phyloP scores from a whole-genome alignment of 305 asterid genomes.

The Solanum hybrid region DNA sequence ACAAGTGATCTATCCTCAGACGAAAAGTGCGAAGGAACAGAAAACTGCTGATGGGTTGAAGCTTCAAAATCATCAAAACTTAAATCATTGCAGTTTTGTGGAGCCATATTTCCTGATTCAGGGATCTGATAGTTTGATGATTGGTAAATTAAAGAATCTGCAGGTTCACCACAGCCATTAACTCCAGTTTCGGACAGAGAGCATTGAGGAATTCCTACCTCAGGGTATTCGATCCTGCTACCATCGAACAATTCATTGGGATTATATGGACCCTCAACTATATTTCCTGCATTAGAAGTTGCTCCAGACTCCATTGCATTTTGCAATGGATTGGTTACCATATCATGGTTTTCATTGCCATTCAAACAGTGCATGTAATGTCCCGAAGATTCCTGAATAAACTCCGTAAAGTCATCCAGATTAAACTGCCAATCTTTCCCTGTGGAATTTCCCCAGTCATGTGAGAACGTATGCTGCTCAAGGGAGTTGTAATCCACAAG shows the following conservation, averaged over 20 bases:
- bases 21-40: slow-evolving; percentile 11
- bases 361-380: slow-evolving; percentile 30
- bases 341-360: slow-evolving; percentile 29
- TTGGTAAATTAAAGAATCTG: slow-evolving; percentile 16
- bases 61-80: slow-evolving; percentile 19
- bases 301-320: slow-evolving; percentile 11
- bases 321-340: slow-evolving; percentile 9
- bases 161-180: slow-evolving; percentile 12
- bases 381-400: slow-evolving; percentile 45
- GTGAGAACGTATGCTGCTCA: slow-evolving; percentile 36
- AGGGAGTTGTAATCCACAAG: slow-evolving; percentile 26
- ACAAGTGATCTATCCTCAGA: slow-evolving; percentile 6
- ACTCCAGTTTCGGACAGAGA: slow-evolving; percentile 30
- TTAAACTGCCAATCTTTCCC: slow-evolving; percentile 57
- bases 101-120: slow-evolving; percentile 19
- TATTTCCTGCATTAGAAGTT: slow-evolving; percentile 10
- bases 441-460: slow-evolving; percentile 47
- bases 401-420: slow-evolving; percentile 43
- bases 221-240: slow-evolving; percentile 16
- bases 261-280: slow-evolving; percentile 19
- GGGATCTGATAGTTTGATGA: slow-evolving; percentile 26
- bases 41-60: slow-evolving; percentile 19
- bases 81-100: slow-evolving; percentile 14
- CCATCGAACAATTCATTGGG: slow-evolving; percentile 14
- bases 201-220: slow-evolving; percentile 19